phyloP scores from a whole-genome alignment of 768 basidiomycete genomes.

The Phanerodontia chrysosporium region DNA sequence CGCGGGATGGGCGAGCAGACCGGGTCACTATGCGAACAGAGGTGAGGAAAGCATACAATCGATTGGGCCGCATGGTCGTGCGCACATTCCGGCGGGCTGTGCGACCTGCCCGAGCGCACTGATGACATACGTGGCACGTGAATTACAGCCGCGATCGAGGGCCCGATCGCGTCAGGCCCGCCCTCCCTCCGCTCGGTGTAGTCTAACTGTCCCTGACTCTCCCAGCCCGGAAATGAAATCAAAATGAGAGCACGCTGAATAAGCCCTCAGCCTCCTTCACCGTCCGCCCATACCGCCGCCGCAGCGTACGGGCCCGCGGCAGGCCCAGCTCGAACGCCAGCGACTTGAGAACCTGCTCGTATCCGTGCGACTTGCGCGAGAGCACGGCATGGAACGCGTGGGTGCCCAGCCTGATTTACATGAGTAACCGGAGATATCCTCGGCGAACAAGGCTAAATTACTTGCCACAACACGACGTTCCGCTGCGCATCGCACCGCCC shows the following conservation, averaged over 20 bases:
- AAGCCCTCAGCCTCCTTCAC: conserved; percentile 19
- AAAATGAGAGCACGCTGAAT: not conserved
- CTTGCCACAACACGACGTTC: conserved; percentile 58
- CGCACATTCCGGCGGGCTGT: not conserved
- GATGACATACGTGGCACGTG: not conserved
- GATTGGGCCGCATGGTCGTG: conserved; percentile 5
- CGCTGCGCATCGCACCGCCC: conserved; percentile 46
- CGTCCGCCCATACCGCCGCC: conserved; percentile 42
- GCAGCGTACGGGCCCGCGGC: conserved; percentile 39
- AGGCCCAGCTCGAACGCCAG: conserved; percentile 49
- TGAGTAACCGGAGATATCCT: not conserved
- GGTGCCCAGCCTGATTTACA: conserved; percentile 63
- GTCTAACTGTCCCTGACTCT: not conserved
- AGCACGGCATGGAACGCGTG: conserved; percentile 75
- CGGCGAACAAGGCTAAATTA: not conserved
- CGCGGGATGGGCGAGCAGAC: not conserved
- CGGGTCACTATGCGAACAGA: not conserved
- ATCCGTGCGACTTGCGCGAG: conserved; percentile 45
- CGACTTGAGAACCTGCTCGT: conserved; percentile 41
- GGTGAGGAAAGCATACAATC: not conserved
- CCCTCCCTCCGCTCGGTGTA: no score
- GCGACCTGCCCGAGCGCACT: not conserved
- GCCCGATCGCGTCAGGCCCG: conserved; percentile 5
- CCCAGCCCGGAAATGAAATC: not conserved
- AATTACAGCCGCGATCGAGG: conserved; percentile 5